Evolutionary conservation across 1,284 basidiomycete species (phyloP).

Genomic region (Fomitopsis palustris): DNA sequence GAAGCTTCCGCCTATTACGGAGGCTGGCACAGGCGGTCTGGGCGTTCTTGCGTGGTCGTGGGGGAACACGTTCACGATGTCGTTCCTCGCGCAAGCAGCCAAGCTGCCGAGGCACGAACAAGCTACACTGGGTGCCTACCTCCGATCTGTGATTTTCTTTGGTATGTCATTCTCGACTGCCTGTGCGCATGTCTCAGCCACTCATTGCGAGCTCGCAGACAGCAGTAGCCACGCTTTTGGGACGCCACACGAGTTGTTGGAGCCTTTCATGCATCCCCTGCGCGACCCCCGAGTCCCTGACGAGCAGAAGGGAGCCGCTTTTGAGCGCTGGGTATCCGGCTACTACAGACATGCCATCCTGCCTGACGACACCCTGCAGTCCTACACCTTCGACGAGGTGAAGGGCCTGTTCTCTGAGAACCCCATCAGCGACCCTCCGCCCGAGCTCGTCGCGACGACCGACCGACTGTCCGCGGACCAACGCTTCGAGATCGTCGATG

Average conservation of each 20-base stretch:
- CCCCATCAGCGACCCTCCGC: background rate
- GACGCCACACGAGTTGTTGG: background rate
- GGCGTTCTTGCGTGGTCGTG: constrained; percentile 7
- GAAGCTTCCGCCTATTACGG: background rate
- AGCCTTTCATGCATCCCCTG: background rate
- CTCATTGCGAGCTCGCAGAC: constrained; percentile 1
- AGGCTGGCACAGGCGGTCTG: constrained; percentile 2
- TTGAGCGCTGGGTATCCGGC: constrained; percentile 7
- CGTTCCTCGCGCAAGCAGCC: constrained; percentile 5
- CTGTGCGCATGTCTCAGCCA: too few species aligned
- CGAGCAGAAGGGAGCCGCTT: background rate
- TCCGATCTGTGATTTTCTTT: constrained; percentile 1
- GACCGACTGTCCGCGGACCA: constrained; percentile 3
- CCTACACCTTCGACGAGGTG: background rate
- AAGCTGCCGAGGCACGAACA: background rate
- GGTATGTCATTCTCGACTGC: background rate
- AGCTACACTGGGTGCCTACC: background rate
- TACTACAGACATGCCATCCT: constrained; percentile 3
- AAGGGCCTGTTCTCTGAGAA: background rate
- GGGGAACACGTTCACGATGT: constrained; percentile 4
- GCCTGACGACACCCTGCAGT: background rate
- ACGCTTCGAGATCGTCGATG: background rate
- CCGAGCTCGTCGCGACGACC: constrained; percentile 3
- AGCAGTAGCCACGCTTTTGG: background rate
- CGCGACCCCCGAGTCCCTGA: background rate